Base-by-base conservation (phyloP, 2,329 filamentous ascomycete genomes). In the Pseudocercospora crystallina region DNA sequence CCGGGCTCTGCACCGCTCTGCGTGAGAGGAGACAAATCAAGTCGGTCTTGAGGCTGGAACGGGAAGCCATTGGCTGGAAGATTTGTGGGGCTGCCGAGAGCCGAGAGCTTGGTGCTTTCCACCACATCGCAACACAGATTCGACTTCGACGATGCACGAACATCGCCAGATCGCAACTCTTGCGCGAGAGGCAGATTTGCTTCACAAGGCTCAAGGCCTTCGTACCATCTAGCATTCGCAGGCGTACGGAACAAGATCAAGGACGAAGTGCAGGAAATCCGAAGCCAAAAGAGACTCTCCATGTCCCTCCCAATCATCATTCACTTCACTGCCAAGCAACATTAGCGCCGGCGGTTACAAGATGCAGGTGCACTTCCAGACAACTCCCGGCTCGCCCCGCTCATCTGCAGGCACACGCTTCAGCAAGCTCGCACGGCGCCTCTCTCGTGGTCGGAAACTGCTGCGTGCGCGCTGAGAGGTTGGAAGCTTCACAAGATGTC, bases 321-420 rank as follows among this genome's bases (percentile, higher is more conserved):
- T 46, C 40, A 43, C 42, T 38, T 42, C n/a, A 5, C 3, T 31
- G 55, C 54, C 51, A 56, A 58, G 57, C 14, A 12, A 11, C 31
- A 11, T 29, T 59, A 57, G 57, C 52, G 49, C 43, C 43, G 50
- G 57, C 57, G 57, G 40, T 54, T 56, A 59, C 14, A 32, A 48
- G 31, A 44, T 36, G 54, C 38, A 46, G 43, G 44, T 51, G 43
- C 43, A 26, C 20, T 26, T 26, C 20, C 20, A 26, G 20, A 26
- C 20, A 26, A 26, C 20, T 43, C 15, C 29, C 50, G 44, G 50
- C 39, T 53, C 50, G 50, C 40, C 41, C 43, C 48, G 53, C 40
- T 43, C 20, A 39, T 26, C 43, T 57, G 47, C 54, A 49, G 47
- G 56, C 54, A 54, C 55, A 51, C 39, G 41, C n/a, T 52, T 33